phyloP scores from a whole-genome alignment of 2,329 filamentous ascomycete genomes.

The Arthroderma sp. region DNA sequence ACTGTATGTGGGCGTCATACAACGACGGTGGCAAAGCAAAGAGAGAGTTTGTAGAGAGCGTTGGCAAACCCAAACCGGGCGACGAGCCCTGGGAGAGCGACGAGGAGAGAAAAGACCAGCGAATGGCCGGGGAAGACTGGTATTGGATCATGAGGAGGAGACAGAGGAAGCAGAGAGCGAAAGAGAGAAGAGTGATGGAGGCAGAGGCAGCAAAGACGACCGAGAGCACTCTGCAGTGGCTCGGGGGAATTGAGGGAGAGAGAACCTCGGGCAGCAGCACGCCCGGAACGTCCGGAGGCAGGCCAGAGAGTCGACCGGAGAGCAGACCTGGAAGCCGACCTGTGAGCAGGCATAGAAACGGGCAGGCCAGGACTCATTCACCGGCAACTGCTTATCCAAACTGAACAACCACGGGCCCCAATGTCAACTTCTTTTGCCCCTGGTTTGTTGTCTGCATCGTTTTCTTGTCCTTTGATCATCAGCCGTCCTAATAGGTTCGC shows the following conservation, averaged over 20 bases:
- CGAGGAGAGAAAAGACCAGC: constrained; percentile 5
- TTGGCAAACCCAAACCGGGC: neutral
- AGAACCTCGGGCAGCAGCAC: constrained; percentile 2
- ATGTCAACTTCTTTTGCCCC: neutral
- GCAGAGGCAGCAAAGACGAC: neutral
- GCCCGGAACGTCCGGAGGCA: neutral
- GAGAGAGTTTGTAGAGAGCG: constrained; percentile 1
- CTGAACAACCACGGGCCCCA: neutral
- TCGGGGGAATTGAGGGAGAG: neutral
- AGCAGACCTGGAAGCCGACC: neutral
- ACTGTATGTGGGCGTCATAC: constrained; percentile 6
- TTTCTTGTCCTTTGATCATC: neutral
- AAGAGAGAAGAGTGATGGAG: neutral
- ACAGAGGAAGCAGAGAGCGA: neutral
- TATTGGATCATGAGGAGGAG: constrained; percentile 1
- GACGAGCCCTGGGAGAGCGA: constrained; percentile 7
- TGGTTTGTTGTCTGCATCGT: neutral
- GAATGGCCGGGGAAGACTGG: constrained; percentile 3
- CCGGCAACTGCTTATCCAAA: neutral
- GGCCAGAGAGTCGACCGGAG: neutral
- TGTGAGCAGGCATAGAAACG: neutral
- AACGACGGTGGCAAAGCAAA: constrained; percentile 6
- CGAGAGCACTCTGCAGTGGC: neutral
- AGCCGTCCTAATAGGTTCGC: too few species aligned
- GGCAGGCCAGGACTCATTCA: neutral